Evolutionary conservation across 2,329 filamentous ascomycete genomes (phyloP).

Genomic region (Colletotrichum eremochloae): DNA sequence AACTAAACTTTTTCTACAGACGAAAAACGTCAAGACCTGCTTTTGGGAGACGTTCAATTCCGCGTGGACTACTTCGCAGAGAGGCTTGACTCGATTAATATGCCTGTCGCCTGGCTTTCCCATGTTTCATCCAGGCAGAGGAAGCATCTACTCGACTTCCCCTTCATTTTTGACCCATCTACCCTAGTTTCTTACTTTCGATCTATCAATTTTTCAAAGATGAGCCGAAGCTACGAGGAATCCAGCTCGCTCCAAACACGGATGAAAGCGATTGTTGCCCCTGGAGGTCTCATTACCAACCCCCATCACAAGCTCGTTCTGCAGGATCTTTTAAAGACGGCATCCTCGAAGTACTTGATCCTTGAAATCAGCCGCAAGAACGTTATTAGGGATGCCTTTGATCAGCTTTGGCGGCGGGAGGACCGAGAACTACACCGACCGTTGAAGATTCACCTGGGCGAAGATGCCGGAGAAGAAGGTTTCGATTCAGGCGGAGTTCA

Average conservation of each 20-base stretch:
- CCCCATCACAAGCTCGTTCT: constrained; percentile 72
- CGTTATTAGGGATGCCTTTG: constrained; percentile 80
- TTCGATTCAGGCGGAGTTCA: constrained; percentile 96
- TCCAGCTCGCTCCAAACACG: constrained; percentile 70
- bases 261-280: constrained; percentile 68
- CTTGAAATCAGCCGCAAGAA: constrained; percentile 76
- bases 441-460: constrained; percentile 88
- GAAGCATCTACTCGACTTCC: constrained; percentile 82
- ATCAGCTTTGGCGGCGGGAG: constrained; percentile 91
- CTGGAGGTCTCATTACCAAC: constrained; percentile 68
- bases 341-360: constrained; percentile 78
- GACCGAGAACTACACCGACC: constrained; percentile 85
- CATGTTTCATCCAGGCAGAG: constrained; percentile 72
- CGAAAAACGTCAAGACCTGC: constrained; percentile 71
- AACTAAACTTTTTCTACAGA: constrained; percentile 58
- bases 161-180: constrained; percentile 82
- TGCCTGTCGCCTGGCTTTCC: constrained; percentile 79
- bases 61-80: constrained; percentile 82
- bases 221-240: constrained; percentile 84
- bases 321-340: constrained; percentile 73
- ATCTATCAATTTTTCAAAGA: constrained; percentile 86
- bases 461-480: constrained; percentile 86
- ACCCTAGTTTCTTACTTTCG: constrained; percentile 87
- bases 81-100: constrained; percentile 79
- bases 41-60: constrained; percentile 78